Evolutionary conservation across 2,329 filamentous ascomycete genomes (phyloP).

Genomic region (Fusarium sp.): DNA sequence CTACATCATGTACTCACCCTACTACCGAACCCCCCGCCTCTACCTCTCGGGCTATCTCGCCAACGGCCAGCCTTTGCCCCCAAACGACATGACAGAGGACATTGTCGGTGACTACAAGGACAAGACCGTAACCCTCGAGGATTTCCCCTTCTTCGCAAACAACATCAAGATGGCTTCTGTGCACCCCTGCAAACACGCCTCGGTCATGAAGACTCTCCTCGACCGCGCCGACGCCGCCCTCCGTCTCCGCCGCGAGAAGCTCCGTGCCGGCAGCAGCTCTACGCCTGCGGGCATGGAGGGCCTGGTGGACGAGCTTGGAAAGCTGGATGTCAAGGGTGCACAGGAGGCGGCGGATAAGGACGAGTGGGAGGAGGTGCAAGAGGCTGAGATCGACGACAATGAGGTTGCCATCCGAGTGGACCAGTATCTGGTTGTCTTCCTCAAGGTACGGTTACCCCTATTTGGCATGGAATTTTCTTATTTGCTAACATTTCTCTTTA

Average conservation of each 20-base stretch:
- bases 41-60: constrained; percentile 92
- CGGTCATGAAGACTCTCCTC: constrained; percentile 96
- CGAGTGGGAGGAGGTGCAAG: constrained; percentile 73
- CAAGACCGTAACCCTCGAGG: constrained; percentile 97
- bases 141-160: constrained; percentile 93
- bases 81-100: constrained; percentile 92
- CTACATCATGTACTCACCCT: constrained; percentile 97
- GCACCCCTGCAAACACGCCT: constrained; percentile 96
- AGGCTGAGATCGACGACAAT: constrained; percentile 69
- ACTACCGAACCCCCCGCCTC: constrained; percentile 94
- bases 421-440: constrained; percentile 86
- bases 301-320: constrained; percentile 81
- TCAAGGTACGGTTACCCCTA: constrained; percentile 68
- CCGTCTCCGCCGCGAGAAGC: constrained; percentile 85
- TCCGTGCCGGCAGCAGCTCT: constrained; percentile 58
- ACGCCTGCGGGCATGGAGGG: constrained; percentile 74
- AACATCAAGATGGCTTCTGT: constrained; percentile 96
- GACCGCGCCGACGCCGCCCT: constrained; percentile 94
- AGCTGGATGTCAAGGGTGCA: constrained; percentile 65
- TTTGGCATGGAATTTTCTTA: background rate
- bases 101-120: constrained; percentile 97
- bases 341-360: constrained; percentile 63
- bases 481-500: constrained; percentile 40
- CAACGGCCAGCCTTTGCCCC: constrained; percentile 81
- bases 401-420: constrained; percentile 87